Evolutionary conservation across 2,329 filamentous ascomycete species (phyloP), one percentile per base, ranked within the genome.

Genomic region (Calonectria montana): DNA sequence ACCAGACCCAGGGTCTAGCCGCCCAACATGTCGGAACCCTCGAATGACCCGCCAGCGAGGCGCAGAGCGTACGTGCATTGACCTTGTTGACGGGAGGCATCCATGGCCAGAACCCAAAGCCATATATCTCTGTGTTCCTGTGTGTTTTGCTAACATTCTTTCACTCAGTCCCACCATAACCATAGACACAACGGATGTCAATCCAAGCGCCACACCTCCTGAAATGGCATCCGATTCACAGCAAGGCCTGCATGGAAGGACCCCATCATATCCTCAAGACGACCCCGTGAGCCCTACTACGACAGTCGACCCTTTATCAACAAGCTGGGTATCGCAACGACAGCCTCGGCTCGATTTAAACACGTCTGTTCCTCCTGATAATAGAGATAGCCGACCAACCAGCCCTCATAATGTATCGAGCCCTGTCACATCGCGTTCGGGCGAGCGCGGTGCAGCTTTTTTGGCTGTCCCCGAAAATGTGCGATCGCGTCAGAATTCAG

Each of bases 331-430:
- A 41, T 76, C 74, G 15, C 75, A 78, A 43, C 71, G 77, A 66
- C 69, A 77, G 64, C 69, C 75, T 13, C 73, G 74, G 67, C 78
- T 79, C 47, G 89, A 92, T 69, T 80, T 89, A 47, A 86, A 88
- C 73, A 84, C 86, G 16, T 86, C 88, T n/a, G 86, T 87, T 43
- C 91, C 91, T 1, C 92, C 93, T 76, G 92, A 94, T 23, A 91
- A 88, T 81, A 88, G 86, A 75, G 91, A 92, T 72, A 92, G 90
- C 80, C 87, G 91, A 70, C 93, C 93, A 1, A 92, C 90, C 15
- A 94, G 92, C 74, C 92, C 93, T 10, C 92, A 94, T 82, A 94
- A 94, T 84, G 87, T 94, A 62, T 93, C 91, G 31, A 91, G 85
- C 73, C 89, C 89, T 1, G 85, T 90, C 10, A 74, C 89, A 15